These are phyloP conservation scores for Beauveria sp. DNA, from an alignment of 2,329 filamentous ascomycete genomes.

Conservation along the genomic window DNA sequence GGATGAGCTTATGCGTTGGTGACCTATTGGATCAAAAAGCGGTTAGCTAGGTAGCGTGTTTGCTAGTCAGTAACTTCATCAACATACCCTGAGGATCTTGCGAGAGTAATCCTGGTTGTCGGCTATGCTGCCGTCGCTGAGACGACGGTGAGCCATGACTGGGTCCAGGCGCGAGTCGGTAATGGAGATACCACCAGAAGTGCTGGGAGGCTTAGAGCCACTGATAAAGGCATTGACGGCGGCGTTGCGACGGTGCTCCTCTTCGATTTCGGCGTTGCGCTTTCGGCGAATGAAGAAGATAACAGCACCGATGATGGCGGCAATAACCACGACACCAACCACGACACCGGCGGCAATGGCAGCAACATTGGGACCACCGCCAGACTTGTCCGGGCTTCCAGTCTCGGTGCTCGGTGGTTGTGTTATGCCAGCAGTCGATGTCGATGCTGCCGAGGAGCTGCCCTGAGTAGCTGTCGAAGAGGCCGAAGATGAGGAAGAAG, in stretches of 20 bases:
- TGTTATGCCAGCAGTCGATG: constrained; percentile 18
- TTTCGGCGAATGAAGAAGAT: constrained; percentile 71
- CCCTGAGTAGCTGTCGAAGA: constrained; percentile 19
- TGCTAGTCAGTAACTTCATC: too few relatives aligned
- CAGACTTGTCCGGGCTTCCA: not conserved
- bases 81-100: constrained; percentile 82
- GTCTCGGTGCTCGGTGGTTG: constrained; percentile 16
- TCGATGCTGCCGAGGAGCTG: constrained; percentile 16
- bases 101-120: constrained; percentile 96
- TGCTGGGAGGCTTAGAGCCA: constrained; percentile 53
- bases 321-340: constrained; percentile 67
- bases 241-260: constrained; percentile 75
- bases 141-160: constrained; percentile 71
- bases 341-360: constrained; percentile 85
- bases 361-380: constrained; percentile 56
- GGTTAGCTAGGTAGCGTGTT: constrained; percentile 14
- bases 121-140: constrained; percentile 93
- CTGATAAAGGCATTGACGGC: constrained; percentile 71
- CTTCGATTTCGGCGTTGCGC: constrained; percentile 69
- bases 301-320: constrained; percentile 56
- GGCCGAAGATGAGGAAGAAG: constrained; percentile 18
- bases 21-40: constrained; percentile 30
- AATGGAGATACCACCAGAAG: constrained; percentile 60
- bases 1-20: constrained; percentile 47
- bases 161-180: constrained; percentile 82